Evolutionary conservation across 2,329 filamentous ascomycete genomes (phyloP).

Genomic region (Fusarium longipes): DNA sequence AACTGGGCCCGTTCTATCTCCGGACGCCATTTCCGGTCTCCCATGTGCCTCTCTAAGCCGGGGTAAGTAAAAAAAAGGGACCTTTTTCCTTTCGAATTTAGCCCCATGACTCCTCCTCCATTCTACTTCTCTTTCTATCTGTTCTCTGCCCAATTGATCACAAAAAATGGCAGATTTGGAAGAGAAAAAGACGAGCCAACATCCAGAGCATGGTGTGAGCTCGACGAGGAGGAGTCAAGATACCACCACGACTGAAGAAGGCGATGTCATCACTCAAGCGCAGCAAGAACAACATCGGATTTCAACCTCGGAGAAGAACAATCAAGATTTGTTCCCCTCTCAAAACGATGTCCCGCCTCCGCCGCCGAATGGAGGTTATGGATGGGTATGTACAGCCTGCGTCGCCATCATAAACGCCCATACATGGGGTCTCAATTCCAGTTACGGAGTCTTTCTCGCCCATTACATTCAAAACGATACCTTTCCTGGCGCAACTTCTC

Average conservation of each 20-base stretch:
- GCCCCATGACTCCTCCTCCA: conserved; percentile 20
- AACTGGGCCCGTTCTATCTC: conserved; percentile 34
- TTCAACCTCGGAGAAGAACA: conserved; percentile 21
- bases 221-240: conserved; percentile 27
- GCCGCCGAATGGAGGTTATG: conserved; percentile 70
- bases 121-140: not conserved
- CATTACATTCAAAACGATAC: conserved; percentile 67
- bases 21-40: conserved; percentile 40
- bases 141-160: conserved; percentile 3
- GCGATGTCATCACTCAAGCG: conserved; percentile 35
- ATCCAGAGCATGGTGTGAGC: conserved; percentile 22
- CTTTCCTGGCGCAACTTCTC: conserved; percentile 71
- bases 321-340: conserved; percentile 21
- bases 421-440: conserved; percentile 77
- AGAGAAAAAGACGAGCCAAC: conserved; percentile 32
- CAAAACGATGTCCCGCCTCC: conserved; percentile 41
- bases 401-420: conserved; percentile 70
- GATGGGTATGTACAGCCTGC: conserved; percentile 56
- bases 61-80: conserved; percentile 34
- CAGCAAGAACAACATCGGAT: conserved; percentile 17
- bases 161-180: conserved; percentile 24
- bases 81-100: conserved; percentile 24
- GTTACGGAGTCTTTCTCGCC: conserved; percentile 64
- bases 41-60: conserved; percentile 10
- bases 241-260: conserved; percentile 38